phyloP scores from a whole-genome alignment of 1,284 basidiomycete species.

The Rhodotorula sp. region DNA sequence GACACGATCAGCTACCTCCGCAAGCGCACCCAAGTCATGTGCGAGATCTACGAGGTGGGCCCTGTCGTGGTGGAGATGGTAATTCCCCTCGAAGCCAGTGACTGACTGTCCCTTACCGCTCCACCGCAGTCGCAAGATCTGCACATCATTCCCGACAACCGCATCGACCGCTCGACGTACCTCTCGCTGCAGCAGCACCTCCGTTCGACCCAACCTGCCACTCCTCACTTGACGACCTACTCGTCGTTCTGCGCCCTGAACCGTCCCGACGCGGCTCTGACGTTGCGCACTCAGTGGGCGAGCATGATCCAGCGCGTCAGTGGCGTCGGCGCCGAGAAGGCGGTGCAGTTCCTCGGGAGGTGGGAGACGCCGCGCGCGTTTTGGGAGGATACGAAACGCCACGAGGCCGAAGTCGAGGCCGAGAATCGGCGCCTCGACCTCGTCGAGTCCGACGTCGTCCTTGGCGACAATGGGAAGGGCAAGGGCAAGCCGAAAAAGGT shows the following conservation, averaged over 20 bases:
- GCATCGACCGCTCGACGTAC: conserved; percentile 50
- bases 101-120: not conserved
- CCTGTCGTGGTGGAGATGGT: not conserved
- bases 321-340: conserved; percentile 57
- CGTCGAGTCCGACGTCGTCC: not conserved
- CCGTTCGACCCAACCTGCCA: conserved; percentile 45
- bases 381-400: conserved; percentile 14
- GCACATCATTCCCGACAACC: conserved; percentile 52
- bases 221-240: conserved; percentile 53
- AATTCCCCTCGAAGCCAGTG: not conserved
- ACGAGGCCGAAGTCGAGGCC: conserved; percentile 14
- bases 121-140: conserved; percentile 39
- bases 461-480: not conserved
- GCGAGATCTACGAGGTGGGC: conserved; percentile 49
- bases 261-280: conserved; percentile 53
- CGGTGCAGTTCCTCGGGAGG: conserved; percentile 52
- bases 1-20: conserved; percentile 57
- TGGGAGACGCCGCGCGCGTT: conserved; percentile 53
- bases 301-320: conserved; percentile 57
- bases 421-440: conserved; percentile 13
- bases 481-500: conserved; percentile 5
- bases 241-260: conserved; percentile 55
- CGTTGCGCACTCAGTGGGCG: conserved; percentile 54
- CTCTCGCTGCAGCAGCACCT: conserved; percentile 49
- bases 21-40: conserved; percentile 54